phyloP scores from a whole-genome alignment of 176 grass and related monocot species.

The Coix lacrymajobi region DNA sequence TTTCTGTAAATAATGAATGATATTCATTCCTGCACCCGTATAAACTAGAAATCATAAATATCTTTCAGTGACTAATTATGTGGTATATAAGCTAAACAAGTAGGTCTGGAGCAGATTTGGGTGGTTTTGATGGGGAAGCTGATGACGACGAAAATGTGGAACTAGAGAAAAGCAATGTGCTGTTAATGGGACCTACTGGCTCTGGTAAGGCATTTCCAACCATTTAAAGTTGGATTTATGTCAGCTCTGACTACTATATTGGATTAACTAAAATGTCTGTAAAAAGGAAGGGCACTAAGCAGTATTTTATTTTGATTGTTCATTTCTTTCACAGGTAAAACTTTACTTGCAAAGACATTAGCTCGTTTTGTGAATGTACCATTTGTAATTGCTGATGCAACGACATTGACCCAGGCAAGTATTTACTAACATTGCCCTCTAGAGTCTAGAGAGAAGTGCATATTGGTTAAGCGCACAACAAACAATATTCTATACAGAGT shows the following conservation, averaged over 20 bases:
- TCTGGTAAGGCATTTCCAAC: constrained; percentile 53
- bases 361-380: constrained; percentile 99
- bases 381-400: constrained; percentile 99
- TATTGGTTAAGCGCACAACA: background rate
- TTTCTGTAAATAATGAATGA: background rate
- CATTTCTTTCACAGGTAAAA: constrained; percentile 76
- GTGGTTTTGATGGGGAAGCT: constrained; percentile 53
- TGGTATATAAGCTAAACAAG: constrained; percentile 52
- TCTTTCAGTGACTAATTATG: constrained; percentile 55
- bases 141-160: constrained; percentile 74
- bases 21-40: background rate
- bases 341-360: constrained; percentile 96
- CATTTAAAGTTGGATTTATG: constrained; percentile 17
- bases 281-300: background rate
- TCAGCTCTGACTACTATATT: background rate
- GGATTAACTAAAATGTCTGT: constrained; percentile 11
- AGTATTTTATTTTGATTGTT: constrained; percentile 29
- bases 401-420: constrained; percentile 97
- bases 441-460: constrained; percentile 9
- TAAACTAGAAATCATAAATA: background rate
- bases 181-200: constrained; percentile 95
- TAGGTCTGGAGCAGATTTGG: constrained; percentile 72
- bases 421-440: background rate
- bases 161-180: constrained; percentile 95
- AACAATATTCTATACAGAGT: background rate